Percentiles rank a stretch among this genome's conserved stretches.
These are phyloP conservation scores for Claviceps sp. DNA, from an alignment of 2,329 filamentous ascomycete species.

Conservation along the genomic window DNA sequence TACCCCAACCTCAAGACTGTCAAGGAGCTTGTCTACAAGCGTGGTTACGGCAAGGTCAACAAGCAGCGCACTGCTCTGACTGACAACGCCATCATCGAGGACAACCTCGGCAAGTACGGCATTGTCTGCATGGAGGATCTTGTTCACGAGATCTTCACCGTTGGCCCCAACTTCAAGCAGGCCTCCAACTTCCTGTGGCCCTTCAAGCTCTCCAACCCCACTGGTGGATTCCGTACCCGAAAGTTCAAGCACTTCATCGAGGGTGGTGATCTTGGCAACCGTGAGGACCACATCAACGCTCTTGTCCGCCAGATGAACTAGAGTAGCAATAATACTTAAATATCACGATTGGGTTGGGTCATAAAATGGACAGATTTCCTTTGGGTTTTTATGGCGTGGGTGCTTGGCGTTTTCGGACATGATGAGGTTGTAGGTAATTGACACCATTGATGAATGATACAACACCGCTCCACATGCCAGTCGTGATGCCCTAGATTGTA, in stretches of 20 bases:
- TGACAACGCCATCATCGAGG: constrained; percentile 96
- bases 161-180: constrained; percentile 99
- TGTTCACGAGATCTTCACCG: constrained; percentile 97
- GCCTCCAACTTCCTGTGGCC: constrained; percentile 99
- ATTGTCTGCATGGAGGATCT: constrained; percentile 99
- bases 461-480: constrained; percentile 20
- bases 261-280: constrained; percentile 97
- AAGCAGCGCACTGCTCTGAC: constrained; percentile 95
- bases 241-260: constrained; percentile 99
- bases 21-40: constrained; percentile 99
- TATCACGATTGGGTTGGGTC: constrained; percentile 14
- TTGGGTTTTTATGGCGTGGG: constrained; percentile 15
- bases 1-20: constrained; percentile 99
- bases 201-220: constrained; percentile 99
- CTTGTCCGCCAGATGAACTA: constrained; percentile 99
- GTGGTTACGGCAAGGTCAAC: constrained; percentile 96
- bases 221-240: constrained; percentile 83
- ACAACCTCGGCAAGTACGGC: constrained; percentile 92
- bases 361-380: constrained; percentile 12
- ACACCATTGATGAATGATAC: constrained; percentile 27
- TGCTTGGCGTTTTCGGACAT: constrained; percentile 26
- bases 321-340: constrained; percentile 5
- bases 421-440: constrained; percentile 25
- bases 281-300: constrained; percentile 94
- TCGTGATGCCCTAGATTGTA: background rate